These are phyloP conservation scores for Mycena polygramma DNA, from an alignment of 768 basidiomycete genomes.

Conservation along the genomic window DNA sequence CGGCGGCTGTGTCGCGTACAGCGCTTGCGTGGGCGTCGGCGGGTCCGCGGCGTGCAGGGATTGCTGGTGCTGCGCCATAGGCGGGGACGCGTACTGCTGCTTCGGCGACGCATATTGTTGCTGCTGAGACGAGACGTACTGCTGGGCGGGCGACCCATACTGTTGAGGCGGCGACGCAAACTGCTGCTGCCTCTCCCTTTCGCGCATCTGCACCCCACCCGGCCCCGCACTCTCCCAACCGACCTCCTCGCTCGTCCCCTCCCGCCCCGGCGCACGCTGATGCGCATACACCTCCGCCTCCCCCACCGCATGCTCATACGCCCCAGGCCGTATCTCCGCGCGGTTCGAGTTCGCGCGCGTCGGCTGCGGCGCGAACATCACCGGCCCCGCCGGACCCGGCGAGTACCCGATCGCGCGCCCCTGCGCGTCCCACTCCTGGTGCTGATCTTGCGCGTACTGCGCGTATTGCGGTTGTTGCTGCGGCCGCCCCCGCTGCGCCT, in stretches of 20 bases:
- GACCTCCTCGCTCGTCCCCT: constrained; percentile 49
- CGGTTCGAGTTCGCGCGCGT: constrained; percentile 37
- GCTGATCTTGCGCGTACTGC: constrained; percentile 44
- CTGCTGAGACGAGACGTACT: too few relatives aligned
- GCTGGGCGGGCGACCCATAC: not conserved
- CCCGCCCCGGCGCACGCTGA: constrained; percentile 17
- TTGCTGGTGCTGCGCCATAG: not conserved
- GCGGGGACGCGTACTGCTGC: constrained; percentile 10
- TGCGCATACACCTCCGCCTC: constrained; percentile 34
- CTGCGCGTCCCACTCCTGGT: constrained; percentile 66
- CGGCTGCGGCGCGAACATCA: constrained; percentile 66
- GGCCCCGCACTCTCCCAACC: constrained; percentile 44
- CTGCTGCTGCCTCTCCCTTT: not conserved
- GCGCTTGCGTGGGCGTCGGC: constrained; percentile 37
- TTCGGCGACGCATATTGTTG: not conserved
- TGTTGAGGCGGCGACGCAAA: constrained; percentile 3
- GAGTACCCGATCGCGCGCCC: constrained; percentile 65
- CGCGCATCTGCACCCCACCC: constrained; percentile 31
- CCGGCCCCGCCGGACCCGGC: constrained; percentile 50
- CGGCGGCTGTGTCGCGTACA: constrained; percentile 27
- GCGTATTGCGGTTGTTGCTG: constrained; percentile 41
- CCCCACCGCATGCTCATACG: constrained; percentile 28
- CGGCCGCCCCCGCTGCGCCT: constrained; percentile 44
- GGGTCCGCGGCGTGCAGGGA: constrained; percentile 6
- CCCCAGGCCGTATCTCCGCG: constrained; percentile 21